These are phyloP conservation scores for Asclepias syriaca DNA, from an alignment of 257 asterid species.

Conservation along the genomic window DNA sequence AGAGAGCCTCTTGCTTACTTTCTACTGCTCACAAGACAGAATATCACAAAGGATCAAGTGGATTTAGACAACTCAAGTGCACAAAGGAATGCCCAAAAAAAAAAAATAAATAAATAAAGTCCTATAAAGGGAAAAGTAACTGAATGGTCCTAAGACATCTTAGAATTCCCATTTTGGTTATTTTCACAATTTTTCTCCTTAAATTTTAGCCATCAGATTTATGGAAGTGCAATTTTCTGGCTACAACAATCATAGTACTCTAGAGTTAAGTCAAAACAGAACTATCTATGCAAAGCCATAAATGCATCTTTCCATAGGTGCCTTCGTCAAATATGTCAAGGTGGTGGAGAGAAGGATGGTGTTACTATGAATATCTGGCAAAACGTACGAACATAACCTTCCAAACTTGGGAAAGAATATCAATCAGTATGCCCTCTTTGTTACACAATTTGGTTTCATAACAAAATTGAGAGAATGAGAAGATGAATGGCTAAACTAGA, in stretches of 20 bases:
- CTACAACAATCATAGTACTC: background rate
- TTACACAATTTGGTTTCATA: background rate
- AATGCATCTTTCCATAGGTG: background rate
- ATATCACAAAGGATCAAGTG: background rate
- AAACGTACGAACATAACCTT: background rate
- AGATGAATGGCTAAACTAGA: background rate
- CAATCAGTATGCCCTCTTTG: background rate
- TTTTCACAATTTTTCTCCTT: background rate
- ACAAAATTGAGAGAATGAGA: background rate
- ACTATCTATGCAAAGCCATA: background rate
- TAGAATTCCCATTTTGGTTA: background rate
- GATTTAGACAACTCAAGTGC: background rate
- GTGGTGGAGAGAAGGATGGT: background rate
- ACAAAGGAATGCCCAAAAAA: background rate
- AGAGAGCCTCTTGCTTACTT: background rate
- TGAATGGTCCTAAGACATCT: background rate
- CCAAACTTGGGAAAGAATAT: background rate
- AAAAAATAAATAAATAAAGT: background rate
- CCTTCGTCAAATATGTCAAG: background rate
- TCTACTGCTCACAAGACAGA: background rate
- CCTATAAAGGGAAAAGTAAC: background rate
- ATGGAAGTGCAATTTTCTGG: background rate
- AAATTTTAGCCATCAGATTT: background rate
- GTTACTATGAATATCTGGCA: background rate
- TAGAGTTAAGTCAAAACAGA: background rate